Evolutionary conservation across 179 eudicot species (phyloP), one percentile per base, ranked within the genome.

Genomic region (Beta corolliflora): DNA sequence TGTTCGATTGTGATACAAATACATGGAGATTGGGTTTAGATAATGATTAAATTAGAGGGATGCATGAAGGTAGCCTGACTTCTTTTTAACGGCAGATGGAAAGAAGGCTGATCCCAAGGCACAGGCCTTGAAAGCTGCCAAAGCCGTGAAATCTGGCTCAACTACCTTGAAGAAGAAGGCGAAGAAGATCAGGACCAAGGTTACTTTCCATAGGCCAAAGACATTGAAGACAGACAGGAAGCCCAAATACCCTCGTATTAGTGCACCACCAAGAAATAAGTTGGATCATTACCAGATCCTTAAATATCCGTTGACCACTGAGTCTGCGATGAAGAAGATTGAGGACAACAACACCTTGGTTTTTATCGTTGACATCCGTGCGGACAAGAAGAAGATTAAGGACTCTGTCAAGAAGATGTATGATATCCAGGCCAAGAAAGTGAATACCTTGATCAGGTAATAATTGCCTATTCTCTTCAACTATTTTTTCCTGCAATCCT

Each of bases 371-470:
- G 89, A 84, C 71, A 73, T 87, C 48, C 89, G 87, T 73, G 85
- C 89, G 23, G 89, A 87, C 78, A 87, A 84, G 87, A 87, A 87
- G 81, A 87, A 87, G 82, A 87, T 87, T 46, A 87, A 87, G 84
- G 85, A 54, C 75, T 81, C 89, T 3, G 89, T 84, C 4, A 87
- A 87, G 85, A 87, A 87, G 85, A 87, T 87, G 89, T 87, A 84
- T 58, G 89, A 87, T 66, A 87, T 87, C 50, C 87, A 84, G 61
- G 84, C 87, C 2, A 87, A 87, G 79, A 87, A 84, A 82, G 89
- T 87, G 7, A 87, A 87, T 65, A 87, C 89, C 71, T 82, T 87
- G 80, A 78, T 87, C 84, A 87, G 89, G 89, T 87, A 69, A 75
- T 31, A n/a, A 23, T 63, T 23, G 21, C 5, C 55, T 52, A 3